These are phyloP conservation scores for Dichomitus squalens DNA, from an alignment of 1,284 basidiomycete species.

Conservation along the genomic window DNA sequence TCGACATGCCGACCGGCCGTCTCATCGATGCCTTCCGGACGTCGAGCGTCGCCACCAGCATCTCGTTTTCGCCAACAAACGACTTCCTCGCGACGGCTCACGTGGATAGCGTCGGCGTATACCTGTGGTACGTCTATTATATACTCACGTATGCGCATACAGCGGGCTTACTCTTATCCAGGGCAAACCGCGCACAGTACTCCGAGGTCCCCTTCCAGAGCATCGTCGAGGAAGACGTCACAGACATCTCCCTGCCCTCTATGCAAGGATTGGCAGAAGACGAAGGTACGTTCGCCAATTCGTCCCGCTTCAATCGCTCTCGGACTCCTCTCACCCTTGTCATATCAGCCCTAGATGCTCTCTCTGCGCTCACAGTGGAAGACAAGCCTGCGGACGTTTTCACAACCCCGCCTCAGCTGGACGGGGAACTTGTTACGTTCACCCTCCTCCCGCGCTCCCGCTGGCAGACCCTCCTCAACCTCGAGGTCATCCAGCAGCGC, in stretches of 20 bases:
- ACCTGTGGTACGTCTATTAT: constrained; percentile 71
- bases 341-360: constrained; percentile 60
- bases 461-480: constrained; percentile 96
- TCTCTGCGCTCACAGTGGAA: constrained; percentile 55
- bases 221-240: constrained; percentile 73
- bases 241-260: constrained; percentile 75
- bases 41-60: constrained; percentile 85
- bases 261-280: constrained; percentile 82
- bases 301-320: background rate
- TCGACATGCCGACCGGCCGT: constrained; percentile 91
- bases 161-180: constrained; percentile 29
- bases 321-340: background rate
- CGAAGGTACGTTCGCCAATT: constrained; percentile 48
- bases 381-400: constrained; percentile 71
- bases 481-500: constrained; percentile 95
- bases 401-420: constrained; percentile 83
- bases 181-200: constrained; percentile 96
- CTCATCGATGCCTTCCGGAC: constrained; percentile 94
- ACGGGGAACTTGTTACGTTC: constrained; percentile 87
- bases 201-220: constrained; percentile 78
- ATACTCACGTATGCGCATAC: background rate
- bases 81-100: constrained; percentile 97
- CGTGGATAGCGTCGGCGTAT: constrained; percentile 92
- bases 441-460: constrained; percentile 90
- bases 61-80: constrained; percentile 92